phyloP scores from a whole-genome alignment of 1,284 basidiomycete species.

The Agaricales sp. region DNA sequence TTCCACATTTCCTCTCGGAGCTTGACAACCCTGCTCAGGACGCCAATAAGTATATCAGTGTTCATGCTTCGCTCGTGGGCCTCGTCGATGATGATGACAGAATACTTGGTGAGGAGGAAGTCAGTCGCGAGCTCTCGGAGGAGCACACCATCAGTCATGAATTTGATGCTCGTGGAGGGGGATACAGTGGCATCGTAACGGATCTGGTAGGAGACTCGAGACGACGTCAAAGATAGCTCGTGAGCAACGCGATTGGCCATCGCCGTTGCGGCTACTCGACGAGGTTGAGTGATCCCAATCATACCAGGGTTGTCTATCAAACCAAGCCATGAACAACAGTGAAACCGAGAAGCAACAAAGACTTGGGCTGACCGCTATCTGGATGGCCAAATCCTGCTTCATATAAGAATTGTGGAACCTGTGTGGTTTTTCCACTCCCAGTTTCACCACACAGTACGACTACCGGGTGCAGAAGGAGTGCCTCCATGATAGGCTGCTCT shows the following conservation, averaged over 20 bases:
- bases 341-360: not conserved
- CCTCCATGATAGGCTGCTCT: conserved; percentile 92
- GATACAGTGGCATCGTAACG: conserved; percentile 94
- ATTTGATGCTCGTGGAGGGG: conserved; percentile 87
- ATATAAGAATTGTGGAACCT: conserved; percentile 93
- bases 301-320: conserved; percentile 87
- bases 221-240: conserved; percentile 76
- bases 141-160: conserved; percentile 99
- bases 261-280: conserved; percentile 94
- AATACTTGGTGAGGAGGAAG: conserved; percentile 86
- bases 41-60: conserved; percentile 95
- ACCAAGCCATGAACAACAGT: conserved; percentile 6
- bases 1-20: conserved; percentile 86
- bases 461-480: conserved; percentile 81
- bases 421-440: conserved; percentile 97
- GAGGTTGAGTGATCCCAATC: conserved; percentile 96
- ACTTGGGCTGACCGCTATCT: conserved; percentile 52
- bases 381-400: conserved; percentile 92
- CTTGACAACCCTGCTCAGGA: conserved; percentile 85
- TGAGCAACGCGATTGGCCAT: conserved; percentile 88
- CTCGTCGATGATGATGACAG: conserved; percentile 93
- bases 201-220: conserved; percentile 90
- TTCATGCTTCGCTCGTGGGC: conserved; percentile 98
- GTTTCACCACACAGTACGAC: conserved; percentile 95
- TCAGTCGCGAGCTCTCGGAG: conserved; percentile 89